Conservation (phyloP, 805 yeast genomes). For the Barnettozyma populi region DNA sequence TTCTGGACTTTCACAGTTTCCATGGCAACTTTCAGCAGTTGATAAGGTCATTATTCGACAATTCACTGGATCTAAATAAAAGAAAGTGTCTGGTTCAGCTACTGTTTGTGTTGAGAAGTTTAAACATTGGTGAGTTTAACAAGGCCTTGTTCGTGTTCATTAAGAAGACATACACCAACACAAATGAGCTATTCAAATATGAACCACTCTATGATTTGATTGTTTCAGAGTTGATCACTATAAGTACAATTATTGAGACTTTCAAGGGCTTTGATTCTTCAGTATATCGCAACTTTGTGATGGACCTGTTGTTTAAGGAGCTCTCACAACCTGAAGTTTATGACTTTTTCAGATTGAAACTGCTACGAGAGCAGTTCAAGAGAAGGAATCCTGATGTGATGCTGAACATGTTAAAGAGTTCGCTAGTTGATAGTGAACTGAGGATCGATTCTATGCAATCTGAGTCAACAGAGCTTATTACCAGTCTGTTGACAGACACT, state of each 20-base stretch:
- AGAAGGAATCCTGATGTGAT: slow-evolving; percentile 13
- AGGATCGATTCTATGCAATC: slow-evolving; percentile 18
- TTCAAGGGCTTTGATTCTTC: slow-evolving; percentile 21
- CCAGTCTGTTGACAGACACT: slow-evolving; percentile 17
- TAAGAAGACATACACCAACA: slow-evolving; percentile 23
- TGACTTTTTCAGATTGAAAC: slow-evolving; percentile 18
- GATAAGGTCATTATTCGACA: slow-evolving; percentile 18
- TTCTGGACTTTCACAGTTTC: slow-evolving; percentile 13
- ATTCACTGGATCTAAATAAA: slow-evolving; percentile 6
- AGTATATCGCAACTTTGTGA: slow-evolving; percentile 15
- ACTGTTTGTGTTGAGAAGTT: slow-evolving; percentile 19
- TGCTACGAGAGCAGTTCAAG: slow-evolving; percentile 21
- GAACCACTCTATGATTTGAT: slow-evolving; percentile 34
- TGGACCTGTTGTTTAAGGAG: slow-evolving; percentile 22
- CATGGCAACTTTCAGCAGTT: slow-evolving; percentile 20
- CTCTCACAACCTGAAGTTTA: slow-evolving; percentile 9
- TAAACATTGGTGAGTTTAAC: slow-evolving; percentile 22
- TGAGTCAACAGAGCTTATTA: slow-evolving; percentile 23
- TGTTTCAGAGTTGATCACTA: slow-evolving; percentile 30
- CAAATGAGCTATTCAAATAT: slow-evolving; percentile 31
- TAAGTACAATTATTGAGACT: slow-evolving; percentile 31
- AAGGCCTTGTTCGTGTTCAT: slow-evolving; percentile 22
- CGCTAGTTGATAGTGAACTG: slow-evolving; percentile 12
- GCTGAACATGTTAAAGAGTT: slow-evolving; percentile 15
- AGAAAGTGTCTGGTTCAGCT: slow-evolving; percentile 13